Conservation (phyloP, 192 early-diverging fungal genomes). For the Thamnidium elegans region DNA sequence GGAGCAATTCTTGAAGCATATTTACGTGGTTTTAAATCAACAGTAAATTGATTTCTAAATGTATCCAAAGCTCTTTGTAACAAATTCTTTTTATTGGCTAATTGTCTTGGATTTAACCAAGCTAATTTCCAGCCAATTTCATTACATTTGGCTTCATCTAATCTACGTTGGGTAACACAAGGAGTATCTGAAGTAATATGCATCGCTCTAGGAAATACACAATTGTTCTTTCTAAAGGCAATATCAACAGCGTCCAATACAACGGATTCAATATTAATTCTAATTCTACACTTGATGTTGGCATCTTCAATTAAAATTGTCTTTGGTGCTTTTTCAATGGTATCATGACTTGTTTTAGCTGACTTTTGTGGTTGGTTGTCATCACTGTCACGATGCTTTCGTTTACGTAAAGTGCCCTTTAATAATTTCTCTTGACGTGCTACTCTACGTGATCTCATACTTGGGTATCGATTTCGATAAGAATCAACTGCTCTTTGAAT, state of each 20-base stretch:
- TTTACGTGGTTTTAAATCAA: conserved; percentile 18
- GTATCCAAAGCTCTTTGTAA: conserved; percentile 17
- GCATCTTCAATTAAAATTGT: conserved; percentile 17
- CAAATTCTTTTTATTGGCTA: conserved; percentile 21
- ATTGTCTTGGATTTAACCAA: conserved; percentile 23
- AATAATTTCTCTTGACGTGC: conserved; percentile 68
- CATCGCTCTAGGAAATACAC: conserved; percentile 53
- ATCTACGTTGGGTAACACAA: conserved; percentile 30
- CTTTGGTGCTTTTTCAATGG: conserved; percentile 8
- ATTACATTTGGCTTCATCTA: conserved; percentile 49
- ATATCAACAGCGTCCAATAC: conserved; percentile 35
- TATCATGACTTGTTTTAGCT: neutral
- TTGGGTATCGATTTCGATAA: conserved; percentile 67
- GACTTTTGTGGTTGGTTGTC: neutral
- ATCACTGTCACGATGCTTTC: conserved; percentile 24
- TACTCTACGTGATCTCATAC: conserved; percentile 70
- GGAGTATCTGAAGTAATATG: conserved; percentile 15
- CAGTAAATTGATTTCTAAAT: conserved; percentile 20
- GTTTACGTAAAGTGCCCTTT: conserved; percentile 52
- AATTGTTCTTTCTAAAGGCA: conserved; percentile 51
- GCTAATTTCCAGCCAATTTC: conserved; percentile 66
- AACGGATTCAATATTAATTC: conserved; percentile 50
- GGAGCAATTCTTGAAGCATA: conserved; percentile 19
- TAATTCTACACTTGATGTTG: conserved; percentile 36
- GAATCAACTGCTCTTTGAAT: conserved; percentile 84